Evolutionary conservation across 345 rosid species (phyloP), one percentile per base, ranked within the genome.

Genomic region (Garcia nutans): DNA sequence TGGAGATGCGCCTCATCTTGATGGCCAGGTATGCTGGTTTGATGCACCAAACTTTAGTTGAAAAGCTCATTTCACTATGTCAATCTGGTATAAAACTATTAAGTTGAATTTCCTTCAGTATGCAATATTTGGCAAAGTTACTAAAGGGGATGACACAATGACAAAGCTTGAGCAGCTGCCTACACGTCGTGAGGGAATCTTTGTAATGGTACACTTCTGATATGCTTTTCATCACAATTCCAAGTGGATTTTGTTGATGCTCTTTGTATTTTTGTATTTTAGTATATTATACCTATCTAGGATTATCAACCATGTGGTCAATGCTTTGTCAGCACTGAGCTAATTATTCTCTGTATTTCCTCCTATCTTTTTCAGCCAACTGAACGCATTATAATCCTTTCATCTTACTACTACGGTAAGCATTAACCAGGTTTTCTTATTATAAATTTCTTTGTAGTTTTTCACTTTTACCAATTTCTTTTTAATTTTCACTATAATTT

Each of bases 1-100:
- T 68, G 99, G 99, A 49, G 85, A 91, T 79, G 97, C 99, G 45
- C 92, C 97, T 67, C 99, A 96, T 93, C 97, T 96, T 75, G 97
- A 96, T 86, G 83, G 87, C 71, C 52, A 90, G 90, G 99, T 96
- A 77, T 82, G 80, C 37, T 77, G 20, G 37, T 55, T 70, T 6
- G n/a, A 67, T 63, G 49, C 78, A 67, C 49, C 37, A 56, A 77
- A 71, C 63, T 52, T 70, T 23, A 9, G 57, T 76, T 70, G 10
- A n/a, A 64, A n/a, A 22, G 15, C 2, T 72, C 42, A 8, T 68
- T 74, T 68, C 67, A 62, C 24, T 65, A 24, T 74, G 60, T 37
- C 68, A 68, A 44, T 82, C 19, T 71, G 52, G 68, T 4, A 28
- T 76, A 44, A 64, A 67, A 78, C 23, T 79, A 47, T 66, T 37